Percentiles rank a stretch among this genome's conserved stretches.
phyloP scores from a whole-genome alignment of 73 alveolate genomes.

The Diophrys appendiculata region DNA sequence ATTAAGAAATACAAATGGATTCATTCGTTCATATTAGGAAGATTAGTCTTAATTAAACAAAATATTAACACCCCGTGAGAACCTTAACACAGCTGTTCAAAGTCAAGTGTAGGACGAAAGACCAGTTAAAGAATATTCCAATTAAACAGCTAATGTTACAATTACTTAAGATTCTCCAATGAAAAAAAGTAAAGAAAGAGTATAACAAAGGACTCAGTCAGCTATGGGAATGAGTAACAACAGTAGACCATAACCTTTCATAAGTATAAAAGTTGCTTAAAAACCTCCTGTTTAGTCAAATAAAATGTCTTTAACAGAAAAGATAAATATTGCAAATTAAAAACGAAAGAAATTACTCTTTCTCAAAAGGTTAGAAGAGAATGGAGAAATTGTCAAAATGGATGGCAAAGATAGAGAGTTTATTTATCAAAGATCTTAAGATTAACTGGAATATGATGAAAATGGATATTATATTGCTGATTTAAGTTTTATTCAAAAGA shows the following conservation, averaged over 20 bases:
- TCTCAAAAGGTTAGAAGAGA: slow-evolving; percentile 1
- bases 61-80: not conserved
- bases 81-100: not conserved
- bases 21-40: not conserved
- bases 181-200: not conserved
- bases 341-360: not conserved
- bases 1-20: not conserved
- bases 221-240: too few relatives aligned
- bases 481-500: too few relatives aligned
- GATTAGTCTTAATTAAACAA: not conserved
- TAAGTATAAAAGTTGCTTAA: not conserved
- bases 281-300: not conserved
- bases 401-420: not conserved
- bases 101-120: not conserved
- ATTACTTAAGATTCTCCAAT: not conserved
- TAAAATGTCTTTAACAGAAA: slow-evolving; percentile 1
- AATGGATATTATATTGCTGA: not conserved
- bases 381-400: slow-evolving; percentile 7
- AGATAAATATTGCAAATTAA: not conserved
- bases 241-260: too few relatives aligned
- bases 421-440: not conserved
- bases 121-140: not conserved
- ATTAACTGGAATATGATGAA: not conserved
- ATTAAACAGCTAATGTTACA: not conserved
- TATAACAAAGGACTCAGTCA: not conserved